Conservation (phyloP, 2,329 filamentous ascomycete species). For the Fragosphaeria purpurea region DNA sequence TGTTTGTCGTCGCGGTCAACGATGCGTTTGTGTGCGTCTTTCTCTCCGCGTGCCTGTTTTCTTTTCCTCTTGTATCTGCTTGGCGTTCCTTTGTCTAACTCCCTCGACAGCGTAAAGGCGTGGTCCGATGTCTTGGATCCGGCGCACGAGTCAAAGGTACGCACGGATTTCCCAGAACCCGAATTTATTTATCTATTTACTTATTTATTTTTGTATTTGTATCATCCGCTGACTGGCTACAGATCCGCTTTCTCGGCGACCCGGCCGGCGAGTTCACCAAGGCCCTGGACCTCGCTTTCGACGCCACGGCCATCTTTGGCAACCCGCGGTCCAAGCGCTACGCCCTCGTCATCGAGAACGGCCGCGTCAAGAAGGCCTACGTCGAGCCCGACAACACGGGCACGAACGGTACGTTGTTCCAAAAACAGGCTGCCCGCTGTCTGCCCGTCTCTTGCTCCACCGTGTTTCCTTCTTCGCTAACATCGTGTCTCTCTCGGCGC, state of each 20-base stretch:
- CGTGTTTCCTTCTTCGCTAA: neutral
- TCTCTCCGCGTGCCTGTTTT: too few species aligned
- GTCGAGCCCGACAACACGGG: slow-evolving; percentile 87
- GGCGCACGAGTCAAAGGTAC: slow-evolving; percentile 61
- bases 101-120: slow-evolving; percentile 64
- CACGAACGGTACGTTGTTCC: slow-evolving; percentile 33
- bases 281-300: slow-evolving; percentile 73
- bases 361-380: slow-evolving; percentile 70
- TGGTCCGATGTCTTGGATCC: slow-evolving; percentile 76
- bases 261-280: slow-evolving; percentile 71
- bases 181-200: too few species aligned
- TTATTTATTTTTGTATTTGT: too few species aligned
- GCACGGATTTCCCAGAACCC: slow-evolving; percentile 23
- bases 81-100: neutral
- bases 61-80: neutral
- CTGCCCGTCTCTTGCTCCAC: neutral
- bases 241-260: slow-evolving; percentile 87
- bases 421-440: too few species aligned
- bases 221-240: too few species aligned
- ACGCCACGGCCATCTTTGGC: slow-evolving; percentile 70
- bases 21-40: slow-evolving; percentile 79
- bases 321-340: slow-evolving; percentile 79
- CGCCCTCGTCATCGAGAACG: slow-evolving; percentile 70
- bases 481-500: neutral
- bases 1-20: slow-evolving; percentile 88